Evolutionary conservation across 768 basidiomycete genomes (phyloP), one percentile per base, ranked within the genome.

Genomic region (Pulveroboletus sp.): DNA sequence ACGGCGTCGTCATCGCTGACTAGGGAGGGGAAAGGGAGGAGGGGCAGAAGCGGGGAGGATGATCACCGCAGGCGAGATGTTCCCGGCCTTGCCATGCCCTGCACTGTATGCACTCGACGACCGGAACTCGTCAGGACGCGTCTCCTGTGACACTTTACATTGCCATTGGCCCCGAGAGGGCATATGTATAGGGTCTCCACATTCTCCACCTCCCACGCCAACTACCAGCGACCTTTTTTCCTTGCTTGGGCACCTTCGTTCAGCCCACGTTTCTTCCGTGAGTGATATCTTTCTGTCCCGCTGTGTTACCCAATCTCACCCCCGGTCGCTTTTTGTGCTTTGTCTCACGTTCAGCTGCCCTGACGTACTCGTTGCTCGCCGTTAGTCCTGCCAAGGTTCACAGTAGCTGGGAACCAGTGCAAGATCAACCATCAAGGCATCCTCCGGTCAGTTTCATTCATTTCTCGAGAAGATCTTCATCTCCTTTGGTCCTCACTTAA

Each of bases 391-490:
- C 38, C 30, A 33, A 39, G 35, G 49, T 47, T 30, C 33, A 8
- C 36, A 6, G 39, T 21, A 4, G 9, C 35, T 32, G 18, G 17
- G 33, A 51, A 43, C 50, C 48, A 51, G 54, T 48, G 38, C 41
- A 30, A 39, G 61, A 65, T 61, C 53, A 57, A 53, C 56, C 52
- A 54, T 64, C 59, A 55, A 51, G 47, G 51, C 33, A 53, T 42
- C 36, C 13, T 39, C 49, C 48, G 63, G 64, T 65, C 14, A 49
- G 63, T 32, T 54, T 49, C 57, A 47, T 64, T 65, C 57, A 64
- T 64, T 57, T 64, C 56, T 39, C 46, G 15, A 33, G 37, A n/a
- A 18, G 50, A 53, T 52, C 45, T 43, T 56, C 55, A 54, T 44
- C 50, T 18, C 54, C 51, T 46, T 49, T 50, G 36, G 32, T 26